Evolutionary conservation across 352 stramenopile genomes (phyloP), one percentile per base, ranked within the genome.

Genomic region (Phytophthora megakarya): DNA sequence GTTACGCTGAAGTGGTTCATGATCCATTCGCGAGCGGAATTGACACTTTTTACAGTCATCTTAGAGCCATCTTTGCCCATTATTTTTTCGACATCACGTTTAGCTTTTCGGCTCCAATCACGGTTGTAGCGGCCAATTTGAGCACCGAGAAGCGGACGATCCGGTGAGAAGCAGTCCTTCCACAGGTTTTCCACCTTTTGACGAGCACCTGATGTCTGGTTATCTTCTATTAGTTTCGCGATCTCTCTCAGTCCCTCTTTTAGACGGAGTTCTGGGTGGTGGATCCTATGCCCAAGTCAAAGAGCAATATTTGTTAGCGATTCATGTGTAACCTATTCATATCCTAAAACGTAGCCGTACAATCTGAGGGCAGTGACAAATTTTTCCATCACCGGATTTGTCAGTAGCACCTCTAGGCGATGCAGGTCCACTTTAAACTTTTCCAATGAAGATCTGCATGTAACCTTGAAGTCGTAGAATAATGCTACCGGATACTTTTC

Each of bases 391-490:
- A 88, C 68, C 3, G 81, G 56, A 53, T 93, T 89, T n/a, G 80
- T 56, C 6, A 93, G 22, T 10, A 90, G 44, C 32, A 71, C 65
- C 18, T 75, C 30, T 16, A 95, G 56, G 16, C 80, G 71, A 55
- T 65, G 71, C 10, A 93, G 57, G 38, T 91, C 74, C 1, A 78
- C 55, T 50, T 84, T 83, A 15, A 76, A 77, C 16, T 52, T 46
- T 2, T 61, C 70, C 10, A 67, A 43, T 3, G 75, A 73, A 18
- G 71, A 74, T 19, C 53, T 70, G 37, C 72, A 88, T 0, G 84
- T 89, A 26, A 93, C 70, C 55, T 84, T 87, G 59, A 91, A 95
- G 40, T 95, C 86, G 54, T 93, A 95, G 44, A 92, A 95, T 6
- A 95, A 65, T 10, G 86, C 83, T 8, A 67, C 69, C 5, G 84